Conservation (phyloP, 768 basidiomycete species). For the Mrakia blollopis region DNA sequence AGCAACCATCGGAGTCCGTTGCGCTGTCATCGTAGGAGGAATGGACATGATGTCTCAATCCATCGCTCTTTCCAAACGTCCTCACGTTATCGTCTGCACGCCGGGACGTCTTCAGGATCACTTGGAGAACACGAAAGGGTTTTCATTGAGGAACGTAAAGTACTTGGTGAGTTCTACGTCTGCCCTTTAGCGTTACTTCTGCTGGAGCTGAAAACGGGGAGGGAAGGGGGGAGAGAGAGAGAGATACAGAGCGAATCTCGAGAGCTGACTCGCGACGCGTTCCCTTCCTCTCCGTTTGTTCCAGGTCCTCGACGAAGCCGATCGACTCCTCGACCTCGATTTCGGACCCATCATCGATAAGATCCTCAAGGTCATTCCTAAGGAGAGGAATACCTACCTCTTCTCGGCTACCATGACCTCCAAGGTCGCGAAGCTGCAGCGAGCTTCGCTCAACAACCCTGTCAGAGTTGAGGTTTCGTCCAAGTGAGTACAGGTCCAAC, state of each 20-base stretch:
- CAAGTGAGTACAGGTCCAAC: conserved; percentile 57
- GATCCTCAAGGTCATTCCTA: conserved; percentile 90
- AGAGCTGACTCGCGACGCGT: not conserved
- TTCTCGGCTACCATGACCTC: conserved; percentile 99
- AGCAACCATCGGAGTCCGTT: conserved; percentile 84
- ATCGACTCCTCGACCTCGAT: conserved; percentile 91
- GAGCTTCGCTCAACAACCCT: conserved; percentile 90
- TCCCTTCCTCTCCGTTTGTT: not conserved
- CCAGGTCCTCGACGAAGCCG: conserved; percentile 96
- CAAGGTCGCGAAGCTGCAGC: conserved; percentile 91
- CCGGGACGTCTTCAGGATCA: conserved; percentile 91
- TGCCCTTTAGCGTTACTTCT: no score
- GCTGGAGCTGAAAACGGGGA: no score
- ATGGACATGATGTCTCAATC: conserved; percentile 86
- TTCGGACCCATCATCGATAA: conserved; percentile 94
- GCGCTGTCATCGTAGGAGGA: conserved; percentile 89
- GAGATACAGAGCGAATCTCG: no score
- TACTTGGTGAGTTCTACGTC: conserved; percentile 63
- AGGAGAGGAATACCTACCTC: conserved; percentile 87
- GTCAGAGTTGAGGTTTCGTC: conserved; percentile 85
- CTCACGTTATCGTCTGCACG: conserved; percentile 91
- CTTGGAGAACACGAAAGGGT: conserved; percentile 95
- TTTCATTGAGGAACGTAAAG: conserved; percentile 74
- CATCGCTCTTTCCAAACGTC: conserved; percentile 84
- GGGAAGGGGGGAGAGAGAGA: not conserved